Evolutionary conservation across 345 rosid species (phyloP).

Genomic region (Syzygium jambos): DNA sequence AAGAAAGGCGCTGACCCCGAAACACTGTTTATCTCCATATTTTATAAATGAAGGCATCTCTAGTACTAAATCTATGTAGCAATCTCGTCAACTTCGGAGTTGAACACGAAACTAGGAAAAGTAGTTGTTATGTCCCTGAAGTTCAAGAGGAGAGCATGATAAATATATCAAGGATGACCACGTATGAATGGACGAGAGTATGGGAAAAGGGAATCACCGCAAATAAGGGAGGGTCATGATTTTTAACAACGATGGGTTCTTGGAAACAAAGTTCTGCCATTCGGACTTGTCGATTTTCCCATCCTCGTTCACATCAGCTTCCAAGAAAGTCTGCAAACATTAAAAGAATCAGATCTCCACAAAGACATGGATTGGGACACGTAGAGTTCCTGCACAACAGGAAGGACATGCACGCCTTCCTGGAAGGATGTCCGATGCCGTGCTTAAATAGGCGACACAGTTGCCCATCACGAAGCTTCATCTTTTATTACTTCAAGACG

Average conservation of each 20-base stretch:
- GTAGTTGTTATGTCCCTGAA: constrained; percentile 95
- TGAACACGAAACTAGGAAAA: constrained; percentile 89
- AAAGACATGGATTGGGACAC: not conserved
- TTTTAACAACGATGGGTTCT: constrained; percentile 81
- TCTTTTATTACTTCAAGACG: not conserved
- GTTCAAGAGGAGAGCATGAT: not conserved
- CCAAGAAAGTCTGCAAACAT: constrained; percentile 66
- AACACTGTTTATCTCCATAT: not conserved
- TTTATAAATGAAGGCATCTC: not conserved
- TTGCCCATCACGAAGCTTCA: not conserved
- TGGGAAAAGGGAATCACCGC: constrained; percentile 30
- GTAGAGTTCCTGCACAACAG: not conserved
- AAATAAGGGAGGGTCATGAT: constrained; percentile 94
- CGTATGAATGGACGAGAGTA: not conserved
- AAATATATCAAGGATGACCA: not conserved
- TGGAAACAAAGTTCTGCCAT: constrained; percentile 78
- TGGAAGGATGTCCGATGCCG: not conserved
- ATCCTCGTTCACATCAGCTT: constrained; percentile 77
- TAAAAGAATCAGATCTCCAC: not conserved
- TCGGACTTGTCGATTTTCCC: constrained; percentile 84
- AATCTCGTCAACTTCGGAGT: constrained; percentile 89
- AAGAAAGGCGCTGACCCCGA: not conserved
- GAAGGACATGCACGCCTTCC: not conserved
- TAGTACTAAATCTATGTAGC: constrained; percentile 23
- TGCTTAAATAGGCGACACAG: not conserved